Base-by-base conservation (phyloP, 441 rosid genomes). In the Aquilaria agallochum region DNA sequence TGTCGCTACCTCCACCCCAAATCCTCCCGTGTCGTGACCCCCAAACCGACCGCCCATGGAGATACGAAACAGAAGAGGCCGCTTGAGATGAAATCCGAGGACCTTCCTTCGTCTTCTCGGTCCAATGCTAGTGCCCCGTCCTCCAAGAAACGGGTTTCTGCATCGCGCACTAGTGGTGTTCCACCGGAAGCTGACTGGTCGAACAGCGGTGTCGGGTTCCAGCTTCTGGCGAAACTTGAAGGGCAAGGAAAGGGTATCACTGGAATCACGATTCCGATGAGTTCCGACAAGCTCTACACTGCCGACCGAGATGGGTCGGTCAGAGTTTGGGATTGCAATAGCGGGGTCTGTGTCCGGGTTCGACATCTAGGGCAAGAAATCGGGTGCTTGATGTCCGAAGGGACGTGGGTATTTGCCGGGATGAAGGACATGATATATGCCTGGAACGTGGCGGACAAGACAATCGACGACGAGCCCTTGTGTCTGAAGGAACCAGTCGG, bases 241-340 rank as follows among this genome's bases (percentile, higher is more conserved):
- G 63, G 53, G 12, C 69, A 66, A 11, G 58, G 45, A 34, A 44
- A 64, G 20, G 51, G 31, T 11, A 9, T 58, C 9, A 5, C 27
- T 5, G 53, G 48, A 32, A 36, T 66, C 31, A 56, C 55, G 12
- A 57, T 58, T 30, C 69, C 63, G 12, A 27, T 15, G 5, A 63
- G 40, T 11, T 66, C 69, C 32, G 34, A 65, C 32, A 58, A 58
- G 30, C 30, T 65, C 11, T 58, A 40, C 27, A 42, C 63, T 13
- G 53, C 44, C 15, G n/a, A 30, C 2, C 52, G 36, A 14, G 69
- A 65, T 11, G 58, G 63, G 2, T 40, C 53, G 2, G 31, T 58
- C 44, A 33, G 58, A 4, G 42, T 66, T 14, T 58, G 63, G 63
- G 57, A 66, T 50, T 45, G 63, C 11, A 46, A 42, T 14, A 36